phyloP scores from a whole-genome alignment of 345 rosid species.

The Garcia nutans region DNA sequence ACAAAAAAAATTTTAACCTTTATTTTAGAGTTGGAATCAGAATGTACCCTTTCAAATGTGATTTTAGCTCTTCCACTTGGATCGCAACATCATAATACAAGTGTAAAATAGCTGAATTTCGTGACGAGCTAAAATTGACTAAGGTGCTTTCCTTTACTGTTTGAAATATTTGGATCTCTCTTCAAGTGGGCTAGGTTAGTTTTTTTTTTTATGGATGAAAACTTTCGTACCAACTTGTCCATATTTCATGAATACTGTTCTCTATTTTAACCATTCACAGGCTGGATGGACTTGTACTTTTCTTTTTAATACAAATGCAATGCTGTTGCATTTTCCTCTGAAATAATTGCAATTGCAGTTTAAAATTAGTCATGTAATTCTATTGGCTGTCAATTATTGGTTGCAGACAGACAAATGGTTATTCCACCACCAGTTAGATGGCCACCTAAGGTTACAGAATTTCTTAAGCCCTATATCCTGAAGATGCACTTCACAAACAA shows the following conservation, averaged over 20 bases:
- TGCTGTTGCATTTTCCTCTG: neutral
- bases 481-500: conserved; percentile 80
- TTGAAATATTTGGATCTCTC: neutral
- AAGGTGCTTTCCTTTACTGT: neutral
- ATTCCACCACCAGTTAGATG: conserved; percentile 53
- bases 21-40: neutral
- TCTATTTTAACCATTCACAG: neutral
- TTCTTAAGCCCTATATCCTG: conserved; percentile 70
- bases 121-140: neutral
- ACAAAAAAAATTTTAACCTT: neutral
- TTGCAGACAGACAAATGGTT: conserved; percentile 21
- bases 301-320: neutral
- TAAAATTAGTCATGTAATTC: neutral
- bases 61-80: neutral
- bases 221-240: neutral
- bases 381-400: neutral
- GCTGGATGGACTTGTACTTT: neutral
- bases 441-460: conserved; percentile 53
- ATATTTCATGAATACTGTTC: neutral
- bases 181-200: neutral
- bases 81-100: neutral
- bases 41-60: neutral
- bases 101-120: neutral
- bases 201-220: neutral
- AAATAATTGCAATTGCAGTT: neutral